Base-by-base conservation (phyloP, 2,329 filamentous ascomycete genomes). In the Cladophialophora exuberans region DNA sequence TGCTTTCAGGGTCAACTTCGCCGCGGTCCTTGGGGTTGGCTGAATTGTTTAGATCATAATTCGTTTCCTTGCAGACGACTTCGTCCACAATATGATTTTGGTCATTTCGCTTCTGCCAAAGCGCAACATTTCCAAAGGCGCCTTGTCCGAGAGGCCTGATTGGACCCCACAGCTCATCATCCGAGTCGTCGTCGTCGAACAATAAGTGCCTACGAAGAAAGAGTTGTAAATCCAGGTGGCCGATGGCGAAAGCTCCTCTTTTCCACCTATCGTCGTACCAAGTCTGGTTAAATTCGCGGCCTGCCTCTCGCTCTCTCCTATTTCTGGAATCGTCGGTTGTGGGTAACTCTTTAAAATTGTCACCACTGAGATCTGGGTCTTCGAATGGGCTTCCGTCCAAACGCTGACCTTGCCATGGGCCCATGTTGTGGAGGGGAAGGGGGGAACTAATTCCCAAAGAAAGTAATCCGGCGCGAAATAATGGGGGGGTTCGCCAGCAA, bases 101-200 rank as follows among this genome's bases (percentile, higher is more conserved):
- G 6, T 28, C 35, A 20, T 61, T 28, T 28, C 53, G 48, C 23
- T 56, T 55, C 46, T 59, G 41, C 59, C 59, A 63, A 1, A 59
- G 43, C n/a, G 56, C 61, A 20, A 61, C 61, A 1, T 30, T 36
- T 26, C 61, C 61, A 35, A 47, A 57, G 17, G 48, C 47, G 1
- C 61, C 61, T 23, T 17, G 33, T 3, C 61, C 61, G 5, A 63
- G 53, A 15, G 52, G 38, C 15, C 59, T 31, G 33, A 57, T 38
- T 5, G 59, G 59, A 3, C 56, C 52, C 61, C 61, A 63, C n/a
- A 52, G 42, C 23, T 23, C 39, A 30, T 56, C 56, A 18, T 18
- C 38, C 11, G n/a, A 10, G 6, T 15, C 20, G 20, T 44, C 15
- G 5, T 36, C 15, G 10, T 58, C 42, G 23, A 58, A 50, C 7